phyloP scores from a whole-genome alignment of 768 basidiomycete species.

The Auriculariales sp. region DNA sequence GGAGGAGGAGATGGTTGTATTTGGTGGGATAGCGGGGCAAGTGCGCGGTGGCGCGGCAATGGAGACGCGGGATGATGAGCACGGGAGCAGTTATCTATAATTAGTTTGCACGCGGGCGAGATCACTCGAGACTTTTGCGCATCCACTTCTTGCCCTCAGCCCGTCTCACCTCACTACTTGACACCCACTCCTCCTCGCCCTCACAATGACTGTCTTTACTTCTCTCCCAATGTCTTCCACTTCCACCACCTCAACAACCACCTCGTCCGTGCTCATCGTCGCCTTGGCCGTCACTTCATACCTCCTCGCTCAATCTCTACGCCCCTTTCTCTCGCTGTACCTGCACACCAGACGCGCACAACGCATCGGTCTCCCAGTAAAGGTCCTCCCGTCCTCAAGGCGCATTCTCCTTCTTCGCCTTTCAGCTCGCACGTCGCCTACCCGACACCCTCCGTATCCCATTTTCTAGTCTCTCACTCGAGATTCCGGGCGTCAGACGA shows the following conservation, averaged over 20 bases:
- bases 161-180: no score
- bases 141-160: no score
- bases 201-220: no score
- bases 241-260: not conserved
- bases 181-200: no score
- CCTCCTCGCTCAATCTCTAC: not conserved
- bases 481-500: not conserved
- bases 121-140: no score
- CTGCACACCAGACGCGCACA: not conserved
- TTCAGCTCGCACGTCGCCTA: not conserved
- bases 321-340: slow-evolving; percentile 1
- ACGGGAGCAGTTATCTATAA: no score
- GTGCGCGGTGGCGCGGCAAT: no score
- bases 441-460: not conserved
- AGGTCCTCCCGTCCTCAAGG: slow-evolving; percentile 4
- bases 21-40: no score
- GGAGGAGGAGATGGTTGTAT: no score
- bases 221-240: not conserved
- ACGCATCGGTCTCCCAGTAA: slow-evolving; percentile 3
- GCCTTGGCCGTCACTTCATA: not conserved
- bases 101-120: no score
- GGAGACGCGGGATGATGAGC: no score
- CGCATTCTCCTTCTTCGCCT: slow-evolving; percentile 4
- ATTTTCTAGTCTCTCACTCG: no score
- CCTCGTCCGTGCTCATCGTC: not conserved